Evolutionary conservation across 192 early-diverging fungal genomes (phyloP).

Genomic region (Coemansia sp.): DNA sequence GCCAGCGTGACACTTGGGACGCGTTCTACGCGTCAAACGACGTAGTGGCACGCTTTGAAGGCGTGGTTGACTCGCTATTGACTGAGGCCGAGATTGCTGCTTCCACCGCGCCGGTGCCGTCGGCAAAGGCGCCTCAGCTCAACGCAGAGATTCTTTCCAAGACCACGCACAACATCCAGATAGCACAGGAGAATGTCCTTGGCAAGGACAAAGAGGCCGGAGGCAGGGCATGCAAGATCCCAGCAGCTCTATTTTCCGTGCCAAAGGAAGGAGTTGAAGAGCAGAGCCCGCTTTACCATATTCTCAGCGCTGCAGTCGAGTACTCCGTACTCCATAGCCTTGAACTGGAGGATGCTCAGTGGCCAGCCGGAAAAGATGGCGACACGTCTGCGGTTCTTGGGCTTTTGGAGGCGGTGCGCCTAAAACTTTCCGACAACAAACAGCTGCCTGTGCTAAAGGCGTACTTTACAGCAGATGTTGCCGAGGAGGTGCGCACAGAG

Average conservation of each 20-base stretch:
- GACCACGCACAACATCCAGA: conserved; percentile 39
- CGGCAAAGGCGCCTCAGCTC: conserved; percentile 22
- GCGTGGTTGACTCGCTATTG: conserved; percentile 35
- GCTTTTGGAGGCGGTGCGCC: conserved; percentile 36
- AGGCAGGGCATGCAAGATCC: conserved; percentile 26
- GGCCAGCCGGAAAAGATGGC: conserved; percentile 11
- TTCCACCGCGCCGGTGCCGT: conserved; percentile 13
- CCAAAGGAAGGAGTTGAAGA: conserved; percentile 26
- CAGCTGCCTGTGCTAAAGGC: conserved; percentile 39
- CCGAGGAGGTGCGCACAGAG: conserved; percentile 12
- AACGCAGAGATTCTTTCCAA: conserved; percentile 26
- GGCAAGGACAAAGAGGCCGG: conserved; percentile 12
- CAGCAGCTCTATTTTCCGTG: conserved; percentile 34
- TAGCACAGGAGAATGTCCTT: conserved; percentile 34
- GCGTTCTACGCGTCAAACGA: conserved; percentile 50
- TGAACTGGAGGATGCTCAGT: conserved; percentile 14
- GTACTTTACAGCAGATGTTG: conserved; percentile 26
- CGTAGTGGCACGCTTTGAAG: conserved; percentile 27
- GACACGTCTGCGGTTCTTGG: conserved; percentile 8
- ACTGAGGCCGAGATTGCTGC: conserved; percentile 44
- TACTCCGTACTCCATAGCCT: conserved; percentile 19
- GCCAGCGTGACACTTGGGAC: conserved; percentile 49
- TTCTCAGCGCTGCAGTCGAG: conserved; percentile 44
- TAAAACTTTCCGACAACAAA: conserved; percentile 37
- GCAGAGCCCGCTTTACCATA: conserved; percentile 37